Evolutionary conservation across 2,329 filamentous ascomycete species (phyloP).

Genomic region (Lasiodiplodia gonubiensis): DNA sequence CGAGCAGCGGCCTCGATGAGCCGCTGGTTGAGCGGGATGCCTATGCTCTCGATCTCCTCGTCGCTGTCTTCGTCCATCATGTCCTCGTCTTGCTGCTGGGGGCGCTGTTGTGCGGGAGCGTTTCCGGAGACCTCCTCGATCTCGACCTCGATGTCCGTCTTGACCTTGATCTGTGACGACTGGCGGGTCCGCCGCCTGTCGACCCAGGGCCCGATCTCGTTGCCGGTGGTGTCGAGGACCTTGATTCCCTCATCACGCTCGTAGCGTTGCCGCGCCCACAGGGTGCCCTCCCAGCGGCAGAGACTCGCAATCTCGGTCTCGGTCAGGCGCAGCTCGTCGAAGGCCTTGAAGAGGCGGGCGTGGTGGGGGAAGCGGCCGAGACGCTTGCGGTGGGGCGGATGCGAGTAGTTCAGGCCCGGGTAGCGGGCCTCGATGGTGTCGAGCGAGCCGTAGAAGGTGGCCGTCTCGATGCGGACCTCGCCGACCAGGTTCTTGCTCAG

Average conservation of each 20-base stretch:
- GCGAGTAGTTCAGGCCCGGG: slow-evolving; percentile 78
- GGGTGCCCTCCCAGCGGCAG: slow-evolving; percentile 83
- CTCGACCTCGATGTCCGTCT: slow-evolving; percentile 50
- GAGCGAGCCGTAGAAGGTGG: slow-evolving; percentile 78
- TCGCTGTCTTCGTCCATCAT: slow-evolving; percentile 46
- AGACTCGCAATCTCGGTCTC: slow-evolving; percentile 71
- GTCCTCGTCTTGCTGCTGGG: slow-evolving; percentile 38
- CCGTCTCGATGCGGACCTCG: slow-evolving; percentile 79
- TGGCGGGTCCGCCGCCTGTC: slow-evolving; percentile 40
- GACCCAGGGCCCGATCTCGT: slow-evolving; percentile 69
- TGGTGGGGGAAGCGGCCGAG: slow-evolving; percentile 79
- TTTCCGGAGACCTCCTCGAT: slow-evolving; percentile 37
- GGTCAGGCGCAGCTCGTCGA: slow-evolving; percentile 72
- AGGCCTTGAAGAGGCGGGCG: slow-evolving; percentile 74
- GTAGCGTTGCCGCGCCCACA: slow-evolving; percentile 81
- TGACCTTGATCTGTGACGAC: slow-evolving; percentile 46
- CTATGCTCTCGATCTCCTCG: slow-evolving; percentile 63
- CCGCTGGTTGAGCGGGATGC: slow-evolving; percentile 65
- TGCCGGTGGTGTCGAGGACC: slow-evolving; percentile 74
- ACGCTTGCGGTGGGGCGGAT: slow-evolving; percentile 75
- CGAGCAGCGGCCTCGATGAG: slow-evolving; percentile 68
- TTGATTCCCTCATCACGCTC: slow-evolving; percentile 74
- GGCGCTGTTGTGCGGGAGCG: slow-evolving; percentile 31
- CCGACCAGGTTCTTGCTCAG: slow-evolving; percentile 74
- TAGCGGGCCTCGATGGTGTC: slow-evolving; percentile 82